Evolutionary conservation across 345 rosid genomes (phyloP), one percentile per base, ranked within the genome.

Genomic region (Hirschfeldia incana): DNA sequence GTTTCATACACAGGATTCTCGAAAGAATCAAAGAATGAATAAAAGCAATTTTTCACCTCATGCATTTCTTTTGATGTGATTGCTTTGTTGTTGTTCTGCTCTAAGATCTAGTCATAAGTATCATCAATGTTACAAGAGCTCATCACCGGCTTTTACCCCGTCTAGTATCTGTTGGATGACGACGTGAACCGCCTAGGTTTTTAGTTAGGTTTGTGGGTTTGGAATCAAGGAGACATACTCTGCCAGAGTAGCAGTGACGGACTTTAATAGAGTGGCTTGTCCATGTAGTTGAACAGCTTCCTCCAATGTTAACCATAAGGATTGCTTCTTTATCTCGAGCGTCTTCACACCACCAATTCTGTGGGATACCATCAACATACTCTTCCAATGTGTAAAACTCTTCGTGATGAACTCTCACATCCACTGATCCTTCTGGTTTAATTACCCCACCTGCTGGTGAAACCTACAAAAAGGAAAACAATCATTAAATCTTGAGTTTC

Each of bases 331-430:
- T 95, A 77, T 95, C 99, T 63, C 90, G 78, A 65, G 94, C 88
- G 77, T 93, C 98, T 83, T 94, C 99, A 44, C 86, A 88, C 97
- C 95, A 91, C 97, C 98, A 93, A 79, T 84, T 89, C 75, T 91
- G 98, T 3, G 97, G 97, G 78, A 85, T 85, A 17, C 97, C 98
- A 73, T 95, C 99, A 30, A 84, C 92, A n/a, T 42, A 77, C 75
- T 95, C 98, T 81, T 93, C 99, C 15, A 87, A 71, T 4, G 86
- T 82, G 36, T 87, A 89, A 67, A 85, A 88, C 53, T 92, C 99
- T 85, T 93, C 97, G 27, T 95, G 95, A 72, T 85, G 97, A 55
- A 95, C 82, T 1, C 89, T 66, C 29, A 95, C 78, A 6, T 95
- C 99, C 27, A 82, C 83, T 9, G 44, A 76, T 58, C 80, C 85